Percentiles rank a stretch among this genome's conserved stretches.
phyloP scores from a whole-genome alignment of 192 early-diverging fungal species.

The Backusella macrospora region DNA sequence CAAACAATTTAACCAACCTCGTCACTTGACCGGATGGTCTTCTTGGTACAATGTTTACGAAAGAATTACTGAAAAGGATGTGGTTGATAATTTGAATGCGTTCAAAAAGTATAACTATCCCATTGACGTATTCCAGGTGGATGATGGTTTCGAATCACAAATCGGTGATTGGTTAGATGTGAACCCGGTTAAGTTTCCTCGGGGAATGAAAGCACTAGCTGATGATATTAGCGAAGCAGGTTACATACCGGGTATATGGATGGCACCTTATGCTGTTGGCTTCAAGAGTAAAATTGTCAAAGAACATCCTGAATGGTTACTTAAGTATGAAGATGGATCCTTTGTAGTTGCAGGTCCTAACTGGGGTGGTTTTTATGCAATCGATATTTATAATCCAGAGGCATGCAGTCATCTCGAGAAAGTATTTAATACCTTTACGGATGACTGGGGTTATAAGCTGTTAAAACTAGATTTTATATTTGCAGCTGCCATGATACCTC shows the following conservation, averaged over 20 bases:
- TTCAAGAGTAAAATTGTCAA: constrained; percentile 41
- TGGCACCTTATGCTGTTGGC: constrained; percentile 50
- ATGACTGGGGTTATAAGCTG: constrained; percentile 49
- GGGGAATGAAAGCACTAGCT: constrained; percentile 46
- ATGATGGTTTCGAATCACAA: constrained; percentile 49
- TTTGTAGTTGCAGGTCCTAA: constrained; percentile 38
- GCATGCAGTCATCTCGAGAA: constrained; percentile 43
- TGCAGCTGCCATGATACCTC: constrained; percentile 47
- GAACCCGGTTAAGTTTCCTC: constrained; percentile 42
- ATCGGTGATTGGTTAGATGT: constrained; percentile 55
- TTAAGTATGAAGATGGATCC: constrained; percentile 27
- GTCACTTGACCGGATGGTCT: constrained; percentile 46
- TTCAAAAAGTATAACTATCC: constrained; percentile 39
- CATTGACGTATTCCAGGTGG: constrained; percentile 52
- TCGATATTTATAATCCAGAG: constrained; percentile 51
- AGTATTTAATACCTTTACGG: constrained; percentile 43
- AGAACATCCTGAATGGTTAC: constrained; percentile 49
- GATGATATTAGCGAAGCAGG: constrained; percentile 38
- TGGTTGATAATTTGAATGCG: constrained; percentile 38
- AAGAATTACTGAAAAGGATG: constrained; percentile 44
- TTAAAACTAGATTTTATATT: constrained; percentile 56
- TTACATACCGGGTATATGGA: constrained; percentile 47
- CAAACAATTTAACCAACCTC: constrained; percentile 14
- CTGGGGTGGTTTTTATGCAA: constrained; percentile 43
- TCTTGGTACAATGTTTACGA: constrained; percentile 53